Conservation (phyloP, 306 rosid species). For the Dryas alaskensis region DNA sequence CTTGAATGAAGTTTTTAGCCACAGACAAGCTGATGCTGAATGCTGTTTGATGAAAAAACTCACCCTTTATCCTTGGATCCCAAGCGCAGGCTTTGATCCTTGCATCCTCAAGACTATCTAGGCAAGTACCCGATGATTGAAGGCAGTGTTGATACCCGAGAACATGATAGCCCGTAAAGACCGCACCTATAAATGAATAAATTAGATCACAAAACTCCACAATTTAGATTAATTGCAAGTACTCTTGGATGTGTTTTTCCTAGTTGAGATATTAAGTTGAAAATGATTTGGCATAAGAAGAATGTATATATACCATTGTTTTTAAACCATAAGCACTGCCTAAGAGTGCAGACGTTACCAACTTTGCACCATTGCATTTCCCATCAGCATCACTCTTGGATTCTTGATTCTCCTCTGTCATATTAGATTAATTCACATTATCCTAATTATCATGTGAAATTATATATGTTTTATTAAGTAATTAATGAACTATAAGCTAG, state of each 20-base stretch:
- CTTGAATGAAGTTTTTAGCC: slow-evolving; percentile 51
- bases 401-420: slow-evolving; percentile 64
- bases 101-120: slow-evolving; percentile 36
- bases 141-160: slow-evolving; percentile 57
- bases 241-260: not conserved
- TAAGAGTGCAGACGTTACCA: slow-evolving; percentile 30
- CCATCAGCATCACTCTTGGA: slow-evolving; percentile 40
- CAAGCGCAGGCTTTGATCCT: slow-evolving; percentile 56
- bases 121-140: slow-evolving; percentile 69
- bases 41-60: slow-evolving; percentile 63
- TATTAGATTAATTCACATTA: too few species aligned
- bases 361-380: slow-evolving; percentile 49
- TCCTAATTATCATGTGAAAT: not conserved
- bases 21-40: slow-evolving; percentile 44
- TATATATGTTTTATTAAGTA: not conserved
- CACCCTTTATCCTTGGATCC: slow-evolving; percentile 65
- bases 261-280: not conserved
- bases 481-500: not conserved
- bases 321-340: slow-evolving; percentile 57
- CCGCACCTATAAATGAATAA: slow-evolving; percentile 29
- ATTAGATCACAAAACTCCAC: not conserved
- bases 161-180: slow-evolving; percentile 65
- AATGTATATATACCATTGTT: slow-evolving; percentile 48
- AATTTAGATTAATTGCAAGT: too few species aligned
- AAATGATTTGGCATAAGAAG: not conserved